phyloP scores from a whole-genome alignment of 768 basidiomycete species.

The Russula abietina region DNA sequence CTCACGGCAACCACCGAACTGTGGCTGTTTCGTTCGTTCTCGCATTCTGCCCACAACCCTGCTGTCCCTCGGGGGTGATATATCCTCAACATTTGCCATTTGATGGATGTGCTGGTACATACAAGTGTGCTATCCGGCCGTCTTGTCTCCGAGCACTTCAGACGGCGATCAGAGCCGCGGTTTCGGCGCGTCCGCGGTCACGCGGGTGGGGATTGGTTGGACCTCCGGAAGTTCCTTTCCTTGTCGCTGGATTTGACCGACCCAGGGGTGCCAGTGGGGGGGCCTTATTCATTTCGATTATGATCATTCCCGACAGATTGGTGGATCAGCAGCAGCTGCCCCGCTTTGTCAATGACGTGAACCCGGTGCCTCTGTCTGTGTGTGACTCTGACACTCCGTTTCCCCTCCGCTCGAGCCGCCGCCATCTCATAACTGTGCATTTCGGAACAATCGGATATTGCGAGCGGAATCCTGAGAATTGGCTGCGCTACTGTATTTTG shows the following conservation, averaged over 20 bases:
- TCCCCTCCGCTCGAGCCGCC: neutral
- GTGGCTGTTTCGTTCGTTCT: neutral
- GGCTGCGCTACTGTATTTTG: neutral
- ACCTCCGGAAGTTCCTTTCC: neutral
- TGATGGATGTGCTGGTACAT: neutral
- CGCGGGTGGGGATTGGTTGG: neutral
- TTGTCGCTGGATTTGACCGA: slow-evolving; percentile 2
- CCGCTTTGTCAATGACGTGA: neutral
- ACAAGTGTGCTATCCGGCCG: neutral
- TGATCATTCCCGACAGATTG: slow-evolving; percentile 13
- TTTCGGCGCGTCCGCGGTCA: neutral
- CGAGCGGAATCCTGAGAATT: neutral
- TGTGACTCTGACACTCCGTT: neutral
- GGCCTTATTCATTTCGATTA: neutral
- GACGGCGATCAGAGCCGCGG: neutral
- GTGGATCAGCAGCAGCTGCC: slow-evolving; percentile 9
- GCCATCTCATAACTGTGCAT: neutral
- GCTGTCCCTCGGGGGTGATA: neutral
- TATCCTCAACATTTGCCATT: neutral
- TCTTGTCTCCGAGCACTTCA: slow-evolving; percentile 1
- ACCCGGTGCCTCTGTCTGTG: neutral
- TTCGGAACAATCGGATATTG: neutral
- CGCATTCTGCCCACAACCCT: neutral
- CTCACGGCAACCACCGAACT: neutral
- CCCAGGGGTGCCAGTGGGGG: neutral